Evolutionary conservation across 306 rosid species (phyloP).

Genomic region (Gleditsia sinensis): DNA sequence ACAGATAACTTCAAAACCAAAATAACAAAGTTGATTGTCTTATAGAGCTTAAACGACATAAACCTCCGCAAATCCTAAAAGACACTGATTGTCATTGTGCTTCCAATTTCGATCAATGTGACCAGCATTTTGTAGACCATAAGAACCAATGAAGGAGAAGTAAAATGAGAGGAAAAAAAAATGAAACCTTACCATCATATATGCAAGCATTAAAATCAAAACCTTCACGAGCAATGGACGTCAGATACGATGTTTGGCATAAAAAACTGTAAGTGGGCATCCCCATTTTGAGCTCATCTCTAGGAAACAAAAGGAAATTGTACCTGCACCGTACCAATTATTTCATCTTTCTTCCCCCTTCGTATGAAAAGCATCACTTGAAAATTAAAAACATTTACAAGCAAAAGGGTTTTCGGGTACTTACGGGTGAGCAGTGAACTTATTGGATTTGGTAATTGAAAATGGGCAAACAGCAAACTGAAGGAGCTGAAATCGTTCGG

Average conservation of each 20-base stretch:
- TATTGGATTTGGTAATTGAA: slow-evolving; percentile 49
- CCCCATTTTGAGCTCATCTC: slow-evolving; percentile 81
- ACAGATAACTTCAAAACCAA: neutral
- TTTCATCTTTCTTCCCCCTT: neutral
- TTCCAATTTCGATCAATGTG: neutral
- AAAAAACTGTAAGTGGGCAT: slow-evolving; percentile 88
- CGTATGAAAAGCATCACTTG: neutral
- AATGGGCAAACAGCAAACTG: slow-evolving; percentile 91
- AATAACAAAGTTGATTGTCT: neutral
- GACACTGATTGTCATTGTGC: neutral
- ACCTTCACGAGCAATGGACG: slow-evolving; percentile 77
- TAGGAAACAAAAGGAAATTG: slow-evolving; percentile 80
- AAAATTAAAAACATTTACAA: neutral
- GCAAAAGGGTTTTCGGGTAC: neutral
- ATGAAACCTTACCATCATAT: slow-evolving; percentile 62
- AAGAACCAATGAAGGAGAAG: neutral
- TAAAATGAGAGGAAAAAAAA: neutral
- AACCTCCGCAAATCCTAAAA: neutral
- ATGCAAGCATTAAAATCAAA: slow-evolving; percentile 87
- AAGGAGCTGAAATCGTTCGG: slow-evolving; percentile 75
- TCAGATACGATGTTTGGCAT: slow-evolving; percentile 67
- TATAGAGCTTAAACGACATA: neutral
- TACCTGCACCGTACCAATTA: slow-evolving; percentile 56
- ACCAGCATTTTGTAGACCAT: neutral
- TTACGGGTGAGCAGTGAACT: slow-evolving; percentile 76